Percentiles rank a stretch among this genome's conserved stretches.
phyloP scores from a whole-genome alignment of 495 filamentous ascomycete genomes.

The Cryomyces minteri region DNA sequence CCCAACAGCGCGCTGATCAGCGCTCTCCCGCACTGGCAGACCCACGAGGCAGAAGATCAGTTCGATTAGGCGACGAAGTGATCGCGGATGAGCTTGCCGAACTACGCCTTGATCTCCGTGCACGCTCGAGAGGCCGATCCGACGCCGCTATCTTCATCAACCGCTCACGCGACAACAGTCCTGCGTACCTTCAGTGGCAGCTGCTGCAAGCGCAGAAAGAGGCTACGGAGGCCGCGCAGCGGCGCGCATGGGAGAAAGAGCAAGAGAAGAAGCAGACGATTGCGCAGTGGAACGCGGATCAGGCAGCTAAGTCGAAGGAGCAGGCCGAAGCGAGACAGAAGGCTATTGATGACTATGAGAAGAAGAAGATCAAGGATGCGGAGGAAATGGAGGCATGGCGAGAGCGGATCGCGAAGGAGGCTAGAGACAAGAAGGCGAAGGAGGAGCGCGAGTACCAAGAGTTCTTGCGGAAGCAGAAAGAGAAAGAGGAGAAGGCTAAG shows the following conservation, averaged over 20 bases:
- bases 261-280: constrained; percentile 9
- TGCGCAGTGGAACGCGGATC: constrained; percentile 8
- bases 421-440: constrained; percentile 14
- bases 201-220: constrained; percentile 10
- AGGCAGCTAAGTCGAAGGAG: constrained; percentile 10
- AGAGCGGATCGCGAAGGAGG: constrained; percentile 13
- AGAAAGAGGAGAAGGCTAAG: constrained; percentile 18
- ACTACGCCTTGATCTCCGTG: background rate
- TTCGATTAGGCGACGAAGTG: background rate
- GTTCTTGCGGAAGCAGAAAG: constrained; percentile 15
- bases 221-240: constrained; percentile 5
- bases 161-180: too few relatives aligned
- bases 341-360: constrained; percentile 14
- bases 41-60: background rate
- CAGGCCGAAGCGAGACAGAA: constrained; percentile 10
- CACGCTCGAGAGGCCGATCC: constrained; percentile 11
- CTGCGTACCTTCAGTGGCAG: background rate
- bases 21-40: too few relatives aligned
- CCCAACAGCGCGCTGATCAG: too few relatives aligned
- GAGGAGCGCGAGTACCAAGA: constrained; percentile 16
- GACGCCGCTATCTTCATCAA: constrained; percentile 8
- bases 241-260: constrained; percentile 1
- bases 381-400: constrained; percentile 9
- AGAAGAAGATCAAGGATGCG: constrained; percentile 13
- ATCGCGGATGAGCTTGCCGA: background rate